Conservation (phyloP, 2,329 filamentous ascomycete genomes). For the Cercospora zeae-maydis region DNA sequence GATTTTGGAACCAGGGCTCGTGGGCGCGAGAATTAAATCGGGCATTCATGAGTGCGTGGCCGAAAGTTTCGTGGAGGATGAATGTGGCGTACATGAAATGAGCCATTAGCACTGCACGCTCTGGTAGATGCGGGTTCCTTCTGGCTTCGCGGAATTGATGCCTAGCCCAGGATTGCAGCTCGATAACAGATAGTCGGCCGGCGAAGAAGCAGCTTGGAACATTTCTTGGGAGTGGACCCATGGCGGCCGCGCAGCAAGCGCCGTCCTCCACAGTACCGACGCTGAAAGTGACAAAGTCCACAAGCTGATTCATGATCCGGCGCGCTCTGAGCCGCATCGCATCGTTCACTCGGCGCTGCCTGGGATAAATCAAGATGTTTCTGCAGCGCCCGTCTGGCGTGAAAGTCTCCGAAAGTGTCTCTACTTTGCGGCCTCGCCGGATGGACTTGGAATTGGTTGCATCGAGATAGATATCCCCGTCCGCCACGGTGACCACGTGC, state of each 20-base stretch:
- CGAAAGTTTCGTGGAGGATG: background rate
- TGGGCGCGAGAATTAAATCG: background rate
- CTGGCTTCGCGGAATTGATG: no score
- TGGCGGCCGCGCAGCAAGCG: background rate
- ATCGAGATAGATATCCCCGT: background rate
- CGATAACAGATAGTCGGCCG: background rate
- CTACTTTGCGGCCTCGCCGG: background rate
- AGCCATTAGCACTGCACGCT: background rate
- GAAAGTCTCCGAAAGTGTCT: background rate
- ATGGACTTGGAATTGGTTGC: background rate
- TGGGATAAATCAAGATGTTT: background rate
- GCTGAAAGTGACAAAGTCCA: background rate
- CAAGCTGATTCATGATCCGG: background rate
- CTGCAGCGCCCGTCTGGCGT: background rate
- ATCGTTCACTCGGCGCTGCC: background rate
- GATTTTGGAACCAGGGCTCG: background rate
- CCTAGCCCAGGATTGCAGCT: background rate
- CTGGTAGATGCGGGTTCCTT: background rate
- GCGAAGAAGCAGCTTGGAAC: background rate
- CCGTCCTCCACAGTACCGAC: background rate
- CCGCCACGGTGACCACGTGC: background rate
- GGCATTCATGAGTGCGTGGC: background rate
- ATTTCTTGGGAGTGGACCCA: background rate
- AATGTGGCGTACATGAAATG: background rate
- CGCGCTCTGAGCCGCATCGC: background rate